Evolutionary conservation across 768 basidiomycete species (phyloP).

Genomic region (Xerocomus brunneocitrinus): DNA sequence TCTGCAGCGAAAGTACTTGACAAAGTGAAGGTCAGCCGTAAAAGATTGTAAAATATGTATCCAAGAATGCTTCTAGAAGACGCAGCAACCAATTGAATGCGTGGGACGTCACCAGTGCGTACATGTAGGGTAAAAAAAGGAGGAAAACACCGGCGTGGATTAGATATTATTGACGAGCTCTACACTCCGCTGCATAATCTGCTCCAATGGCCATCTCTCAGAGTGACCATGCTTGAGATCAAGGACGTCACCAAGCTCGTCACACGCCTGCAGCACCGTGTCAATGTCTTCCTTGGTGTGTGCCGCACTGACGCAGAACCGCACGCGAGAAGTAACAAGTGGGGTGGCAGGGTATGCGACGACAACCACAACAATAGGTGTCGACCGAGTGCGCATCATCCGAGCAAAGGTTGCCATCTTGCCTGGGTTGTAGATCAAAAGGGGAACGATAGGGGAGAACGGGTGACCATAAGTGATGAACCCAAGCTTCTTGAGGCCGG

Average conservation of each 20-base stretch:
- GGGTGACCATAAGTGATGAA: conserved; percentile 38
- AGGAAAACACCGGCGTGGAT: neutral
- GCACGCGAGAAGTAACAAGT: conserved; percentile 79
- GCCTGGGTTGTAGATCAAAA: conserved; percentile 87
- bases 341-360: conserved; percentile 91
- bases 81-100: neutral
- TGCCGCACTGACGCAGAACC: conserved; percentile 91
- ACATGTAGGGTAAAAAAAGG: neutral
- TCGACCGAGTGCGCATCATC: conserved; percentile 74
- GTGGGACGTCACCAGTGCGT: conserved; percentile 1
- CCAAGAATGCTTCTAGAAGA: conserved; percentile 16
- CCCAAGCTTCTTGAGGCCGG: conserved; percentile 82
- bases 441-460: conserved; percentile 89
- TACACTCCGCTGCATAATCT: conserved; percentile 64
- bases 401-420: conserved; percentile 92
- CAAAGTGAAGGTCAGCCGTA: conserved; percentile 1
- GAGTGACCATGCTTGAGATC: conserved; percentile 79
- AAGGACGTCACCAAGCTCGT: conserved; percentile 86
- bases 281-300: conserved; percentile 99
- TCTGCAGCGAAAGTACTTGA: conserved; percentile 20
- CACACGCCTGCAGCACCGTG: conserved; percentile 74
- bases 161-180: conserved; percentile 57
- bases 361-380: conserved; percentile 85
- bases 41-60: conserved; percentile 19
- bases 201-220: conserved; percentile 77